Percentiles rank a stretch among this genome's conserved stretches.
These are phyloP conservation scores for Xylaria grammica DNA, from an alignment of 495 filamentous ascomycete species.

Conservation along the genomic window DNA sequence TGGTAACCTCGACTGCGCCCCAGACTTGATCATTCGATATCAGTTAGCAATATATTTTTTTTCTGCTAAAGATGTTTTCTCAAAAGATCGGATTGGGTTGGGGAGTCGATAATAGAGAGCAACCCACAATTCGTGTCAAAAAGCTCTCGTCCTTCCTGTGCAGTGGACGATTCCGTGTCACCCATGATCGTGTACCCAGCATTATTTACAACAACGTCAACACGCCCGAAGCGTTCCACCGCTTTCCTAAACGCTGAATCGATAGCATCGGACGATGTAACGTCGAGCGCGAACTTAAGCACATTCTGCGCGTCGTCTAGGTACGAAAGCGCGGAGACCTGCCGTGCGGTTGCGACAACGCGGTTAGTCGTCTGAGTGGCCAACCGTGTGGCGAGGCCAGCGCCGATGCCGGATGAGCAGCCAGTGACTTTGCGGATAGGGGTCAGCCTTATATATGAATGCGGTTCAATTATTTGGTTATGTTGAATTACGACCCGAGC, in stretches of 20 bases:
- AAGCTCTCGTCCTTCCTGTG: slow-evolving; percentile 40
- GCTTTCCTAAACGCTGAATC: slow-evolving; percentile 46
- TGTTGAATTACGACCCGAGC: not conserved
- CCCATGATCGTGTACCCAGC: slow-evolving; percentile 57
- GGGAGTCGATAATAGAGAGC: not conserved
- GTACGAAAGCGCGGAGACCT: slow-evolving; percentile 43
- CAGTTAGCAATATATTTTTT: too few species aligned
- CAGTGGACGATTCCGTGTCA: slow-evolving; percentile 50
- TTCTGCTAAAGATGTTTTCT: too few species aligned
- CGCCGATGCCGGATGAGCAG: slow-evolving; percentile 57
- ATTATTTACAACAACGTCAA: slow-evolving; percentile 66
- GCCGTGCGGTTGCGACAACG: slow-evolving; percentile 56
- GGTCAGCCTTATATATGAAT: not conserved
- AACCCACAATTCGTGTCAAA: slow-evolving; percentile 54
- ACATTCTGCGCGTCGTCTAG: slow-evolving; percentile 46
- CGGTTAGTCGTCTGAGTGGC: slow-evolving; percentile 34
- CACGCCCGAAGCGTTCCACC: slow-evolving; percentile 45
- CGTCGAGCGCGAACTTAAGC: slow-evolving; percentile 54
- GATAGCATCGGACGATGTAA: slow-evolving; percentile 46
- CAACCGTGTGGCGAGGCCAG: slow-evolving; percentile 44
- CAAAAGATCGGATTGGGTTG: too few species aligned
- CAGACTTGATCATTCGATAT: slow-evolving; percentile 38
- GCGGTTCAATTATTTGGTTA: not conserved
- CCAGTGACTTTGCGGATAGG: slow-evolving; percentile 45
- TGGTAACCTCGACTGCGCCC: slow-evolving; percentile 52